phyloP scores from a whole-genome alignment of 2,329 filamentous ascomycete species.

The Hymenoscyphus linearis region DNA sequence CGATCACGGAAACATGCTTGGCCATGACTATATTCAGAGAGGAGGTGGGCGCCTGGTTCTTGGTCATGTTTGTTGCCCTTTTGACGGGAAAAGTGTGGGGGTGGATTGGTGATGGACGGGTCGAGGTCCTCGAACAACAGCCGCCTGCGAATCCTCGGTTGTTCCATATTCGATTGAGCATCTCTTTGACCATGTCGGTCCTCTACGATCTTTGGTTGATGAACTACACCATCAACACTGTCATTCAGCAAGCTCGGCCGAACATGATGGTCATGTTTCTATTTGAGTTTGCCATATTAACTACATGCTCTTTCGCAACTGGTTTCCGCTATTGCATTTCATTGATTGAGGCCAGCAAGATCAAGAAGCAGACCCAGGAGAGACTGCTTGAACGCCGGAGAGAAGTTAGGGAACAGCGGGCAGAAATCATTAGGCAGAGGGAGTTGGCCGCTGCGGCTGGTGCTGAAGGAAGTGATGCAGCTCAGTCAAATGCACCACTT shows the following conservation, averaged over 20 bases:
- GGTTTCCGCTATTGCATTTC: conserved; percentile 72
- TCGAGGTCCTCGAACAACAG: conserved; percentile 93
- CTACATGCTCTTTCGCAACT: conserved; percentile 75
- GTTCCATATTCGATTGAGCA: conserved; percentile 77
- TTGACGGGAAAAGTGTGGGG: conserved; percentile 96
- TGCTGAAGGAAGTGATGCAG: conserved; percentile 31
- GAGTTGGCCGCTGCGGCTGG: conserved; percentile 40
- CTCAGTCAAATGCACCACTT: conserved; percentile 38
- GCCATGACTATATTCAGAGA: conserved; percentile 98
- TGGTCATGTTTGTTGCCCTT: conserved; percentile 92
- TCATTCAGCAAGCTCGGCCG: conserved; percentile 81
- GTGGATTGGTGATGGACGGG: conserved; percentile 93
- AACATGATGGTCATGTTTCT: conserved; percentile 99
- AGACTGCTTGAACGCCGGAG: conserved; percentile 63
- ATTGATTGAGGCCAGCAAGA: conserved; percentile 70
- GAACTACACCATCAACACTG: conserved; percentile 72
- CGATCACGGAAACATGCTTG: conserved; percentile 90
- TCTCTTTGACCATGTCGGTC: conserved; percentile 74
- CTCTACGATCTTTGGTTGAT: conserved; percentile 77
- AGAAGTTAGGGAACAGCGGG: conserved; percentile 58
- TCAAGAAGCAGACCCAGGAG: conserved; percentile 65
- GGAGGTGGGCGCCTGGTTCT: conserved; percentile 88
- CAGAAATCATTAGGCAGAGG: conserved; percentile 39
- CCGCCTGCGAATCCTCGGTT: conserved; percentile 81
- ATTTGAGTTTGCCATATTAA: conserved; percentile 90